Evolutionary conservation across 2,329 filamentous ascomycete species (phyloP).

Genomic region (Sporothrix luriei): DNA sequence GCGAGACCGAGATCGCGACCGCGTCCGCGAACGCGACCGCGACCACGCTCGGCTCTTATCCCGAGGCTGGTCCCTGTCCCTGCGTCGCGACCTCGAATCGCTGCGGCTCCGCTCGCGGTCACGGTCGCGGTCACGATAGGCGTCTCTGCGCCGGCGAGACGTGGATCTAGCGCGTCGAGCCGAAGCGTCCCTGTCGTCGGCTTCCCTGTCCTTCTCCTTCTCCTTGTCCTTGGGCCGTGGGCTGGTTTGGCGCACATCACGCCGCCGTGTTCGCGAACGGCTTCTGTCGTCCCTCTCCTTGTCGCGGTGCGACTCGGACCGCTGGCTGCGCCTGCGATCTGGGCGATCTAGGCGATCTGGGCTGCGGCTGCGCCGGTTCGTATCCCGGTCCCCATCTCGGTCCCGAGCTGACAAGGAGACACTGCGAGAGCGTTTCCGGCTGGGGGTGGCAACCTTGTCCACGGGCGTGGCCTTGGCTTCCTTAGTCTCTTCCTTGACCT

Average conservation of each 20-base stretch:
- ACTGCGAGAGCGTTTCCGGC: slow-evolving; percentile 37
- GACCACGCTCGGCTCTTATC: slow-evolving; percentile 29
- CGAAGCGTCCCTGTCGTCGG: neutral
- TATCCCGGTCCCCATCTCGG: slow-evolving; percentile 41
- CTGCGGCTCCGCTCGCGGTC: slow-evolving; percentile 31
- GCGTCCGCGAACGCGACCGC: slow-evolving; percentile 25
- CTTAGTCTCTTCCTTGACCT: slow-evolving; percentile 31
- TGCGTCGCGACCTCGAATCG: slow-evolving; percentile 19
- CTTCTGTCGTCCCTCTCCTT: slow-evolving; percentile 24
- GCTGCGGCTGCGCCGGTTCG: slow-evolving; percentile 40
- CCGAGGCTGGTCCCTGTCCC: slow-evolving; percentile 19
- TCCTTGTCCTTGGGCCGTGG: neutral
- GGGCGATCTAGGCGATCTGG: slow-evolving; percentile 40
- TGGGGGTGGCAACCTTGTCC: neutral
- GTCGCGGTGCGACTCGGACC: slow-evolving; percentile 36
- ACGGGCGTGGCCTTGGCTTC: slow-evolving; percentile 25
- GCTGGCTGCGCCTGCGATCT: slow-evolving; percentile 38
- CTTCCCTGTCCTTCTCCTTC: neutral
- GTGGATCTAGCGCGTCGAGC: slow-evolving; percentile 28
- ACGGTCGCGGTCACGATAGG: slow-evolving; percentile 18
- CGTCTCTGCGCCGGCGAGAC: slow-evolving; percentile 31
- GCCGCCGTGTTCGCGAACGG: slow-evolving; percentile 27
- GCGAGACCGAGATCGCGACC: slow-evolving; percentile 24
- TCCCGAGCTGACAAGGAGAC: slow-evolving; percentile 40
- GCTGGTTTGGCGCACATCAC: neutral